A percentile compares a stretch with the other conserved stretches of the same genome.
Conservation (phyloP, 1,284 basidiomycete species). For the Singerocomus rubriflavus region DNA sequence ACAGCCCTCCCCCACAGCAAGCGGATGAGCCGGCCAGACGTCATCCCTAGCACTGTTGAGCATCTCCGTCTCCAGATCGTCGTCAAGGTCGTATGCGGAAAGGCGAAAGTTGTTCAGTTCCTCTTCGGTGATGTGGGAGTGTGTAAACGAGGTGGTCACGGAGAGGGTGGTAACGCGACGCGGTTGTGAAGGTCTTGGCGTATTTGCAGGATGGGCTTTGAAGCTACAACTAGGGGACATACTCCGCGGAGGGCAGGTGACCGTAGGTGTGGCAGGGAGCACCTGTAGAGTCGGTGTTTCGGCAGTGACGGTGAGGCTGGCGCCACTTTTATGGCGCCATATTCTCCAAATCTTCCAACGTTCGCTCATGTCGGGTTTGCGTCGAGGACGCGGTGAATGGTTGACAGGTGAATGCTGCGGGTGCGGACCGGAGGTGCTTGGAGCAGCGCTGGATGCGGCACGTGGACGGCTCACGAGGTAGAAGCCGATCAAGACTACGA, state of each 20-base stretch:
- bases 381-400: conserved; percentile 1
- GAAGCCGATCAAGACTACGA: conserved; percentile 30
- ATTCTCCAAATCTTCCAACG: conserved; percentile 22
- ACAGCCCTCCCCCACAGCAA: conserved; percentile 13
- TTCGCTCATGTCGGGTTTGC: conserved; percentile 5
- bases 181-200: conserved; percentile 13
- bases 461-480: conserved; percentile 26
- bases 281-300: conserved; percentile 6
- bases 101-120: conserved; percentile 23
- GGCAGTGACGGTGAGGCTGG: background rate
- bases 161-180: conserved; percentile 28
- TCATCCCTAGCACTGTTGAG: conserved; percentile 23
- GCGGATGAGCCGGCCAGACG: conserved; percentile 6
- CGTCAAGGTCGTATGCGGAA: conserved; percentile 30
- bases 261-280: background rate
- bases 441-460: conserved; percentile 8
- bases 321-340: conserved; percentile 6
- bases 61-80: conserved; percentile 29
- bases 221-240: background rate
- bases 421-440: background rate
- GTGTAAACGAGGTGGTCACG: conserved; percentile 24
- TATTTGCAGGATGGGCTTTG: background rate
- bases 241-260: background rate
- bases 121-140: conserved; percentile 28
- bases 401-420: conserved; percentile 1